Evolutionary conservation across 257 asterid species (phyloP), one percentile per base, ranked within the genome.

Genomic region (Thymus mandschuricus): DNA sequence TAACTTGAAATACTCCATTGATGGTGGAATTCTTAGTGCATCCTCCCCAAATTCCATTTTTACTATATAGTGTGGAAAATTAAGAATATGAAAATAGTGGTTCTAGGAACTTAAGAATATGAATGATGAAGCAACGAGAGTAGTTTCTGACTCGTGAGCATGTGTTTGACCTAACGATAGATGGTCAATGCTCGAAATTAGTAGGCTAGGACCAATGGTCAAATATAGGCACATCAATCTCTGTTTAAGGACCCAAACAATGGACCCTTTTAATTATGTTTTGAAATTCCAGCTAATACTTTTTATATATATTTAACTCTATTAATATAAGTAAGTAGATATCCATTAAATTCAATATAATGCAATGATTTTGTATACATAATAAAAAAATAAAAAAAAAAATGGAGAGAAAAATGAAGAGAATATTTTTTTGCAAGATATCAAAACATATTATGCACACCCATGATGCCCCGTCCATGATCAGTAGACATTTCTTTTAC

Each of bases 381-480:
- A 21, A 21, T 21, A 21, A 21, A 21, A 21, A 21, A 21, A 21
- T 21, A 21, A 21, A 0, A 21, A 21, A 21, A 21, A 21, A 21
- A 21, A 21, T 21, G 21, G 21, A 21, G 21, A 21, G 21, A 21
- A 21, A 21, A 15, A 11, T 11, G 6, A 31, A 13, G 35, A 29
- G n/a, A 30, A 29, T 2, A 30, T 21, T 50, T 58, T n/a, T 12
- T 66, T 15, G 68, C 30, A 21, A 60, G 34, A 30, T 49, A 10
- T 54, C 62, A 72, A 72, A 59, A 64, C 66, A 79, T 46, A 66
- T 65, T 46, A 66, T 65, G 67, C 75, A 74, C 76, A 74, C 74
- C 73, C 79, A 72, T 70, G 72, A 72, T 79, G 44, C 44, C 44
- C 44, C 44, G 44, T 6, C 44, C 21, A 21, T 21, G 21, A 21